Base-by-base conservation (phyloP, 1,284 basidiomycete species). In the Wolfiporia cocos region DNA sequence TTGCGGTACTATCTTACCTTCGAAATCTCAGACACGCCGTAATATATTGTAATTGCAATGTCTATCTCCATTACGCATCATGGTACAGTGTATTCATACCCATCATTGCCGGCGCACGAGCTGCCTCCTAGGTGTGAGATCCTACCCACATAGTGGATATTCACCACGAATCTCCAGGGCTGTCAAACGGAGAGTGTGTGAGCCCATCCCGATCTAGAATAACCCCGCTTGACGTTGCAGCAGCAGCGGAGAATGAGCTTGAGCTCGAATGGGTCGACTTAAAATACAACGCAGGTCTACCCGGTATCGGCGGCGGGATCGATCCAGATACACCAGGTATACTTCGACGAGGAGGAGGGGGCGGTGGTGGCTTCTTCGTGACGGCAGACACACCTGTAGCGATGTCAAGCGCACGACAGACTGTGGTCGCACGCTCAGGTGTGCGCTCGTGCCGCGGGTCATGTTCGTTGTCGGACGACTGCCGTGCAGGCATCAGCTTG, bases 181-280 rank as follows among this genome's bases (percentile, higher is more conserved):
- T n/a, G n/a, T 74, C 72, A 50, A 75, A 78, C 22, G 73, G 76
- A 41, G 73, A 61, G 71, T 44, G 59, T 59, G 55, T 74, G 68
- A 54, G 43, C 37, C 43, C 50, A 20, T 55, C 49, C 31, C 32
- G 46, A 29, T 23, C 38, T 7, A 18, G 24, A 36, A 36, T 18
- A 20, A 31, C 55, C 28, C 54, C 55, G 49, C 18, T 36, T 11
- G 57, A 49, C 49, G 55, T 37, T 40, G 50, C 34, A 21, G 48
- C 49, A 34, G 54, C 24, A 3, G 44, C 47, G 22, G 47, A 41
- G 19, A 50, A 49, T 30, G 54, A 54, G 19, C 43, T 46, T 37
- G 53, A 52, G 40, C 52, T 51, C 28, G 50, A 52, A 40, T 50
- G 46, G 14, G 54, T 53, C 24, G 53, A 55, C 41, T 52, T 50